These are phyloP conservation scores for Globisporangium polare DNA, from an alignment of 352 stramenopile species.

Conservation along the genomic window DNA sequence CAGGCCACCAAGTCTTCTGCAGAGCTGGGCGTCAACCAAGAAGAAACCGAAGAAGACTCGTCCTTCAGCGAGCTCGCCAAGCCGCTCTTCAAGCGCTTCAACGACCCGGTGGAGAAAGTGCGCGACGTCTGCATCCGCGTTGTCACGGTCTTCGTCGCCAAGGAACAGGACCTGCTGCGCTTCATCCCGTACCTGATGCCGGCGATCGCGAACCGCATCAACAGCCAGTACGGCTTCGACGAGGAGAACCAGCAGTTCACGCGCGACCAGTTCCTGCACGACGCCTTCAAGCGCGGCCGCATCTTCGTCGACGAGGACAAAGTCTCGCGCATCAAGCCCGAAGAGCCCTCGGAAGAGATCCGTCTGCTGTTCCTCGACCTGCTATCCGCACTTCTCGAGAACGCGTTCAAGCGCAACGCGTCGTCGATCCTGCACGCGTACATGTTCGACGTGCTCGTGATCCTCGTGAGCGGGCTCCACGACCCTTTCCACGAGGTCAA, in stretches of 20 bases:
- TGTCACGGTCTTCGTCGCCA: slow-evolving; percentile 36
- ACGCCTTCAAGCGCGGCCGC: slow-evolving; percentile 69
- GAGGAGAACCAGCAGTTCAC: slow-evolving; percentile 77
- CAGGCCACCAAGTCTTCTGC: background rate
- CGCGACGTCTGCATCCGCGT: slow-evolving; percentile 65
- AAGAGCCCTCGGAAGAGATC: slow-evolving; percentile 77
- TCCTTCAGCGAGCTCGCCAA: slow-evolving; percentile 58
- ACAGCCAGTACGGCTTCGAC: slow-evolving; percentile 66
- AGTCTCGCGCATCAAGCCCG: slow-evolving; percentile 34
- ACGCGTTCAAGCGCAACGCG: slow-evolving; percentile 42
- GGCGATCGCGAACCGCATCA: slow-evolving; percentile 56
- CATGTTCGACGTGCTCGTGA: slow-evolving; percentile 69
- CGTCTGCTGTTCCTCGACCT: slow-evolving; percentile 57
- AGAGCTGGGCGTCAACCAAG: background rate
- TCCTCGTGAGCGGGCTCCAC: slow-evolving; percentile 63
- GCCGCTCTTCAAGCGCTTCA: slow-evolving; percentile 79
- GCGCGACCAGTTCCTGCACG: slow-evolving; percentile 59
- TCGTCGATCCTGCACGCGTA: slow-evolving; percentile 80
- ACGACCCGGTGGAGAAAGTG: slow-evolving; percentile 77
- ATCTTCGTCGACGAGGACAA: slow-evolving; percentile 50
- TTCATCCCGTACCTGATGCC: slow-evolving; percentile 77
- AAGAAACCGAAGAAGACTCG: background rate
- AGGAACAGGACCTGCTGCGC: slow-evolving; percentile 53
- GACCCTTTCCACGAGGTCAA: slow-evolving; percentile 90
- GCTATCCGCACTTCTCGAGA: slow-evolving; percentile 44